A percentile compares a stretch with the other conserved stretches of the same genome.
These are phyloP conservation scores for Limnomonas spitsbergensis DNA, from an alignment of 139 green algal species.

Conservation along the genomic window DNA sequence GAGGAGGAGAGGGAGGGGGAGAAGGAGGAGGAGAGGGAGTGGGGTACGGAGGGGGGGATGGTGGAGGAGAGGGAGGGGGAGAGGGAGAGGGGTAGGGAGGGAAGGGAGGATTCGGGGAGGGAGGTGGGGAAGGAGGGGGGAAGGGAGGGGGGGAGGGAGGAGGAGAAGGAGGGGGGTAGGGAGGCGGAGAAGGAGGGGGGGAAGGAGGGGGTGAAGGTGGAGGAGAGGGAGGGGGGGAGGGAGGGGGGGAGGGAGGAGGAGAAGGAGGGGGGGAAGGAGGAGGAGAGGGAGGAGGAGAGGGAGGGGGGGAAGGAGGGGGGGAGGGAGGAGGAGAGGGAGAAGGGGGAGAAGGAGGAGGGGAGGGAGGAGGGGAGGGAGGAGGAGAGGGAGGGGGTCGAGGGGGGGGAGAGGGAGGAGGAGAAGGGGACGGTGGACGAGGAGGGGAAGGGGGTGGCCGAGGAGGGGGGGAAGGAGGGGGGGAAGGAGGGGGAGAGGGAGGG, in stretches of 20 bases:
- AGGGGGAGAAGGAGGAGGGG: not conserved
- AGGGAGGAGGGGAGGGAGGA: not conserved
- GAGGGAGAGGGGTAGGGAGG: too few species aligned
- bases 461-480: not conserved
- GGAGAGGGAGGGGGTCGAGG: not conserved
- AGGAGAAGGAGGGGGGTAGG: not conserved
- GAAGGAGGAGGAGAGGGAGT: too few species aligned
- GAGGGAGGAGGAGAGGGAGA: not conserved
- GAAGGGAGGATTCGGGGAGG: too few species aligned
- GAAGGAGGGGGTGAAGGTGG: too few species aligned
- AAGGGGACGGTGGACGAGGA: too few species aligned
- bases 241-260: slow-evolving; percentile 10
- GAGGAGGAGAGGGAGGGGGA: too few species aligned
- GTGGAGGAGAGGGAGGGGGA: too few species aligned
- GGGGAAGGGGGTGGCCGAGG: not conserved
- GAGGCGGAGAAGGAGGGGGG: not conserved
- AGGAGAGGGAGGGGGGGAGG: not conserved
- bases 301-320: not conserved
- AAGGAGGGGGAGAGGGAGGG: not conserved
- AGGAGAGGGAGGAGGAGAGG: not conserved
- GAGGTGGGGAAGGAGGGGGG: too few species aligned
- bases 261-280: not conserved
- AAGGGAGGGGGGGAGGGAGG: not conserved
- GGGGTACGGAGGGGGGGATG: too few species aligned
- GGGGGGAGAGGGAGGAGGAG: not conserved